A percentile compares a stretch with the other conserved stretches of the same genome.
phyloP scores from a whole-genome alignment of 2,329 filamentous ascomycete species.

The Cryphonectria radicalis region DNA sequence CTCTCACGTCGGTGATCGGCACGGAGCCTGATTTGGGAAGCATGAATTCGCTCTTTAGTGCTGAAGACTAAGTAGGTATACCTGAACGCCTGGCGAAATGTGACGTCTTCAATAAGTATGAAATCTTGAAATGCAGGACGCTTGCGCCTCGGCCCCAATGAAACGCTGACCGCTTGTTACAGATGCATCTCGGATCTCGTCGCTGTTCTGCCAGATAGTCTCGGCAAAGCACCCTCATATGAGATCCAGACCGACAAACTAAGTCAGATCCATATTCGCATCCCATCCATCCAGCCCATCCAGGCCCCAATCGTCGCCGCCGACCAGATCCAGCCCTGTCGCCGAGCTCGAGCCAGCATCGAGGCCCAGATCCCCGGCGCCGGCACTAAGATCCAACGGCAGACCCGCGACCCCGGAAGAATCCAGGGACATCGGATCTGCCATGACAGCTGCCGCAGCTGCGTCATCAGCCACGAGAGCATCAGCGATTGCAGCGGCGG shows the following conservation, averaged over 20 bases:
- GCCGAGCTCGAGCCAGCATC: slow-evolving; percentile 40
- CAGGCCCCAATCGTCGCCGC: slow-evolving; percentile 47
- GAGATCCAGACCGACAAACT: background rate
- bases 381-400: slow-evolving; percentile 49
- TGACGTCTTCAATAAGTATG: background rate
- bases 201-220: background rate
- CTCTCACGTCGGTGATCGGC: background rate
- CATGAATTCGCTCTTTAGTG: background rate
- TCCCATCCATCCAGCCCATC: slow-evolving; percentile 45
- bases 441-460: slow-evolving; percentile 38
- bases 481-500: slow-evolving; percentile 40
- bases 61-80: background rate
- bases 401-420: slow-evolving; percentile 43
- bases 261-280: slow-evolving; percentile 30
- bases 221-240: background rate
- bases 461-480: slow-evolving; percentile 45
- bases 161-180: background rate
- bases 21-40: background rate
- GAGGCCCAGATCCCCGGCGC: slow-evolving; percentile 44
- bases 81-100: background rate
- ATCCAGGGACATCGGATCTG: slow-evolving; percentile 43
- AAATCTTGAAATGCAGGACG: background rate
- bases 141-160: background rate
- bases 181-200: background rate
- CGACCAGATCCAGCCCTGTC: slow-evolving; percentile 44